phyloP scores from a whole-genome alignment of 2,329 filamentous ascomycete species.

The Amauroascus verrucosus region DNA sequence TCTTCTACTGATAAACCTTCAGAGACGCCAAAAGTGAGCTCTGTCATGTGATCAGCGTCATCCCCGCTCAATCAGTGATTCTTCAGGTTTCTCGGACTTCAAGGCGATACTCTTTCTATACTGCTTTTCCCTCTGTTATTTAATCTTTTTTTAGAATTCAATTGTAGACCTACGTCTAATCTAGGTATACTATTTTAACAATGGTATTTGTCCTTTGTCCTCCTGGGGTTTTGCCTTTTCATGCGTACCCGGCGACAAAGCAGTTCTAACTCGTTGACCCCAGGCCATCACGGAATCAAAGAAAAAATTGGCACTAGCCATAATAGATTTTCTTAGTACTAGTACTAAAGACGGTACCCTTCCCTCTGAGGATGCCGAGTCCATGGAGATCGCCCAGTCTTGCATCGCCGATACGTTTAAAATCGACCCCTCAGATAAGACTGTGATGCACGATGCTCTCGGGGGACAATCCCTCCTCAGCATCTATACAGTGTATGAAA shows the following conservation, averaged over 20 bases:
- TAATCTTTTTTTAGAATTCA: background rate
- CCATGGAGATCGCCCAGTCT: slow-evolving; percentile 84
- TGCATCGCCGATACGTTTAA: slow-evolving; percentile 95
- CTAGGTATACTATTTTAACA: background rate
- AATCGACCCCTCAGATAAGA: slow-evolving; percentile 70
- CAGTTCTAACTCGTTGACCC: background rate
- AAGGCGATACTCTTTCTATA: background rate
- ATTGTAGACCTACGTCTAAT: background rate
- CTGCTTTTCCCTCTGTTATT: background rate
- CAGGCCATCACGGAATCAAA: slow-evolving; percentile 45
- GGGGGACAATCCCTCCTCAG: slow-evolving; percentile 77
- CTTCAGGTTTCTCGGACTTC: background rate
- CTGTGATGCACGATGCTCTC: slow-evolving; percentile 63
- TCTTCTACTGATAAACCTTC: no score
- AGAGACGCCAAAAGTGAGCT: background rate
- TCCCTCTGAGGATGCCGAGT: slow-evolving; percentile 77
- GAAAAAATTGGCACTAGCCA: slow-evolving; percentile 90
- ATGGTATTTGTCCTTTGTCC: background rate
- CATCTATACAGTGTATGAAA: slow-evolving; percentile 95
- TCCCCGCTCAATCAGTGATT: background rate
- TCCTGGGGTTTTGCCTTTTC: background rate
- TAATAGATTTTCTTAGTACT: slow-evolving; percentile 85
- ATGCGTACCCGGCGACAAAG: background rate
- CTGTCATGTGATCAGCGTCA: slow-evolving; percentile 10
- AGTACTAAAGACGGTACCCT: slow-evolving; percentile 84